phyloP scores from a whole-genome alignment of 1,284 basidiomycete species.

The Rhodotorula sp. region DNA sequence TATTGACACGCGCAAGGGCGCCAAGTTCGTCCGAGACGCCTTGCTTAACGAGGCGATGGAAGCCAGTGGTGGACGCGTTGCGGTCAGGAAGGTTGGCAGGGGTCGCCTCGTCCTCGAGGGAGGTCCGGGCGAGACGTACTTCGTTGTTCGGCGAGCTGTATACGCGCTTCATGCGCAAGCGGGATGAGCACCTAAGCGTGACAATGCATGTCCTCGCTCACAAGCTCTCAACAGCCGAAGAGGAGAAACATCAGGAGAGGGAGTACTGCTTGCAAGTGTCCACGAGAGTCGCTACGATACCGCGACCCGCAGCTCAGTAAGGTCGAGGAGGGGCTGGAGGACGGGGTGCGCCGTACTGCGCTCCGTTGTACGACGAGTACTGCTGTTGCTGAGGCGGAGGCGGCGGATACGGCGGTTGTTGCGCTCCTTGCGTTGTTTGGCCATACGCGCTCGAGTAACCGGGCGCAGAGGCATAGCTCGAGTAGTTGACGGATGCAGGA shows the following conservation, averaged over 20 bases:
- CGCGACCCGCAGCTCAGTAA: no score
- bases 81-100: conserved; percentile 78
- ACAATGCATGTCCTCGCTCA: no score
- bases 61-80: conserved; percentile 67
- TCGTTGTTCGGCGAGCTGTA: conserved; percentile 77
- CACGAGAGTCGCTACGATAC: no score
- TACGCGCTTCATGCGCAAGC: conserved; percentile 73
- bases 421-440: not conserved
- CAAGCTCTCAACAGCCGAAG: no score
- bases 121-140: conserved; percentile 80
- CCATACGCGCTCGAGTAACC: not conserved
- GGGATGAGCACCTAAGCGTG: conserved; percentile 4
- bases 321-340: no score
- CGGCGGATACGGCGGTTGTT: conserved; percentile 44
- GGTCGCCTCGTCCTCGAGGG: conserved; percentile 86
- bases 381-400: conserved; percentile 43
- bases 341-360: no score
- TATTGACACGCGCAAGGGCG: conserved; percentile 14
- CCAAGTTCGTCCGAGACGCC: conserved; percentile 51
- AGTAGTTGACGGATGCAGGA: conserved; percentile 34
- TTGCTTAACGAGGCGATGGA: conserved; percentile 43
- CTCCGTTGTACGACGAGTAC: conserved; percentile 8
- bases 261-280: no score
- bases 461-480: not conserved
- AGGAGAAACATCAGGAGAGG: no score